These are phyloP conservation scores for Rhinocladiella mackenziei DNA, from an alignment of 2,329 filamentous ascomycete species.

Conservation along the genomic window DNA sequence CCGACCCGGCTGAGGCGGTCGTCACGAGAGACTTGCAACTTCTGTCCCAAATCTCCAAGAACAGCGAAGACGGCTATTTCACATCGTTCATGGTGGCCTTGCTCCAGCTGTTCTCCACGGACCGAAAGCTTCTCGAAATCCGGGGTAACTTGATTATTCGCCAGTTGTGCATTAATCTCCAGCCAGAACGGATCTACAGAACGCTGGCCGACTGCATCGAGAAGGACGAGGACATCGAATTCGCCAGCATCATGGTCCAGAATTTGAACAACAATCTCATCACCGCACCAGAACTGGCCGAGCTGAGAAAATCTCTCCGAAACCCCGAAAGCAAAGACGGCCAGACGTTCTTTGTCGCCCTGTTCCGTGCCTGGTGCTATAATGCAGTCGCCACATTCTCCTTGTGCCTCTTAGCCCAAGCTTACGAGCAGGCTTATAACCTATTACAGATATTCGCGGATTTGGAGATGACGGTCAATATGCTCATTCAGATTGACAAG, in stretches of 20 bases:
- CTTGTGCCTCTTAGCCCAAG: conserved; percentile 88
- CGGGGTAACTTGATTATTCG: conserved; percentile 94
- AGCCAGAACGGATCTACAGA: conserved; percentile 90
- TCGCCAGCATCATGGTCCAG: conserved; percentile 99
- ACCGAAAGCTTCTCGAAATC: conserved; percentile 83
- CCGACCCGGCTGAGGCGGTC: conserved; percentile 90
- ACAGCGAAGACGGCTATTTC: conserved; percentile 97
- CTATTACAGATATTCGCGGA: conserved; percentile 94
- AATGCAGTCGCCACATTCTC: conserved; percentile 98
- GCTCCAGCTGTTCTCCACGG: conserved; percentile 90
- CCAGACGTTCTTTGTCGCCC: conserved; percentile 87
- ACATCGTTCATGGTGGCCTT: conserved; percentile 97
- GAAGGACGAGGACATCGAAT: conserved; percentile 96
- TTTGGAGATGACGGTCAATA: conserved; percentile 97
- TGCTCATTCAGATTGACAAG: conserved; percentile 98
- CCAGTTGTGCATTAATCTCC: conserved; percentile 87
- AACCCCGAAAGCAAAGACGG: conserved; percentile 94
- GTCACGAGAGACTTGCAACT: conserved; percentile 92
- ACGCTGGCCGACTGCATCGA: conserved; percentile 95
- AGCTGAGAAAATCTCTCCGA: conserved; percentile 80
- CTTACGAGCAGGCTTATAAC: conserved; percentile 97
- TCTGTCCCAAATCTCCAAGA: conserved; percentile 90
- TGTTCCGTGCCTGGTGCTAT: conserved; percentile 97
- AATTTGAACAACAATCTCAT: conserved; percentile 99
- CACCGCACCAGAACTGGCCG: conserved; percentile 87